Conservation (phyloP, 179 eudicot genomes). For the Silene vulgaris region DNA sequence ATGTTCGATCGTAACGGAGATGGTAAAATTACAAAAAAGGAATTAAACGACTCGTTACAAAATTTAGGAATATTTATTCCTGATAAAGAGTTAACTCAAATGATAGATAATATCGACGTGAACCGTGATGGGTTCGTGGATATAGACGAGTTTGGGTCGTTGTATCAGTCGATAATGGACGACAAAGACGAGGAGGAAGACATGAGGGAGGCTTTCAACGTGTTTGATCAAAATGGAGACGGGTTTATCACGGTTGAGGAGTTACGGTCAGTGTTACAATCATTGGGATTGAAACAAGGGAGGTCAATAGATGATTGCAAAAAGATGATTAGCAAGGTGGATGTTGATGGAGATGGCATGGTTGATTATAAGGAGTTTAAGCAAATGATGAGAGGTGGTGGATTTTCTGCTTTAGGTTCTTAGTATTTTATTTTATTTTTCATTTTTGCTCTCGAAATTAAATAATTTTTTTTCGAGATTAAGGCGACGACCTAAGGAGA, state of each 20-base stretch:
- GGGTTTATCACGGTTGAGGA: constrained; percentile 80
- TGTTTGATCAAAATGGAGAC: constrained; percentile 74
- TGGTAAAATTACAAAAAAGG: constrained; percentile 53
- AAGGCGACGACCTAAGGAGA: neutral
- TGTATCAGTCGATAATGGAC: constrained; percentile 56
- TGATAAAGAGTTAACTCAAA: constrained; percentile 43
- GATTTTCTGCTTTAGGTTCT: constrained; percentile 55
- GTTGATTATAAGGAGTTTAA: constrained; percentile 65
- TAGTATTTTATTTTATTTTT: neutral
- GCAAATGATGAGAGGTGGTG: constrained; percentile 81
- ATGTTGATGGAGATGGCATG: constrained; percentile 78
- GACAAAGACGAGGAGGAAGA: constrained; percentile 69
- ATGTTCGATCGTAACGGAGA: constrained; percentile 73
- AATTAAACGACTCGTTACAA: constrained; percentile 50
- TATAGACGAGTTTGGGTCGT: constrained; percentile 55
- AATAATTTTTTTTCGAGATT: neutral
- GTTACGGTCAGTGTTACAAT: constrained; percentile 51
- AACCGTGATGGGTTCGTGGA: constrained; percentile 69
- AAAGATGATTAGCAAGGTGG: constrained; percentile 70
- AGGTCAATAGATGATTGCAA: constrained; percentile 60
- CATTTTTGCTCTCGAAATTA: neutral
- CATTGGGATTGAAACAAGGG: constrained; percentile 66
- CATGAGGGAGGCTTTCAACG: constrained; percentile 71
- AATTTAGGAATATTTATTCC: constrained; percentile 61
- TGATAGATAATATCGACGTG: constrained; percentile 61